phyloP scores from a whole-genome alignment of 768 basidiomycete genomes.

The Naganishia kalamii region DNA sequence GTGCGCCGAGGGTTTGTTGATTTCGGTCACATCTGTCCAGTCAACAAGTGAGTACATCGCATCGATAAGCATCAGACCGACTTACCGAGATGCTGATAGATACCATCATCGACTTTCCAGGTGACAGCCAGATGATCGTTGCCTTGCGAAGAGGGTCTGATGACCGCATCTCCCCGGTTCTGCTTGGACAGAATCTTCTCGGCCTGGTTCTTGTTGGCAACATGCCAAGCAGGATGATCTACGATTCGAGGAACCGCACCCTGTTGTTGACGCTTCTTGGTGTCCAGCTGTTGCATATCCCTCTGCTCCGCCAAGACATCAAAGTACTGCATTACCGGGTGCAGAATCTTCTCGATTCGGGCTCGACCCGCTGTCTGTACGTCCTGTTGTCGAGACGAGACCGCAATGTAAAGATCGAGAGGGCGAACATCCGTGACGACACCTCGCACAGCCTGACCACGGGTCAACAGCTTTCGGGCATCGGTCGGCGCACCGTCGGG shows the following conservation, averaged over 20 bases:
- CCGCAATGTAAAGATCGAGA: conserved; percentile 62
- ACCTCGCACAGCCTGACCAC: conserved; percentile 69
- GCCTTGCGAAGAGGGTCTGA: conserved; percentile 92
- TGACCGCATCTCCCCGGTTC: conserved; percentile 91
- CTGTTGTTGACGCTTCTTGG: conserved; percentile 78
- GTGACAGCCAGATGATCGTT: conserved; percentile 89
- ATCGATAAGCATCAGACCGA: not conserved
- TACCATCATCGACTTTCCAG: conserved; percentile 94
- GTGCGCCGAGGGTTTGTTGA: conserved; percentile 48
- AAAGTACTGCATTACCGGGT: conserved; percentile 31
- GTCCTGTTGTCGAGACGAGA: conserved; percentile 58
- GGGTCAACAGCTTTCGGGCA: conserved; percentile 42
- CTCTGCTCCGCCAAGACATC: conserved; percentile 51
- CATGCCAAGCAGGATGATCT: conserved; percentile 97
- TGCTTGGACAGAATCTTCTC: conserved; percentile 82
- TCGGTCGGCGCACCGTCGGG: conserved; percentile 49
- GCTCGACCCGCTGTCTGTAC: conserved; percentile 50
- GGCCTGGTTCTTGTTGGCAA: conserved; percentile 81
- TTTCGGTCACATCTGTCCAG: conserved; percentile 47
- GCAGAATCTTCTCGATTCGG: conserved; percentile 46
- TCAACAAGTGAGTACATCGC: not conserved
- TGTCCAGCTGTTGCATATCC: conserved; percentile 64
- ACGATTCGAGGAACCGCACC: conserved; percentile 76
- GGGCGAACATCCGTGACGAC: conserved; percentile 66
- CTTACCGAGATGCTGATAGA: conserved; percentile 94